These are phyloP conservation scores for Torrubiellomyces zombiae DNA, from an alignment of 2,329 filamentous ascomycete species.

Conservation along the genomic window DNA sequence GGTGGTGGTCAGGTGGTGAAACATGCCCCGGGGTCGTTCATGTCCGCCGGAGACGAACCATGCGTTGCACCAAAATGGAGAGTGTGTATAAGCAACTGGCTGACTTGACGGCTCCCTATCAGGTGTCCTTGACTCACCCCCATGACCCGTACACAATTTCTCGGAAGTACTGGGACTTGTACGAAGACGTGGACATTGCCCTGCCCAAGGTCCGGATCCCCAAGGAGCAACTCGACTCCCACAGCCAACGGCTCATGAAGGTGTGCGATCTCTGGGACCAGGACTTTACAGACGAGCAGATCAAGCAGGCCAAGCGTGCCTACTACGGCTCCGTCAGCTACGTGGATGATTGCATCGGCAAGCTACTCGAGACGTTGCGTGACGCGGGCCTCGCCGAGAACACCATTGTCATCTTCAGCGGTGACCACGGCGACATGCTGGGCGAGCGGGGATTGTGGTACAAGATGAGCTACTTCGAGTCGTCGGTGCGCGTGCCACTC, in stretches of 20 bases:
- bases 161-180: slow-evolving; percentile 82
- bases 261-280: slow-evolving; percentile 78
- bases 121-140: slow-evolving; percentile 80
- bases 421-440: slow-evolving; percentile 92
- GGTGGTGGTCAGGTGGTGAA: neutral
- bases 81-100: too few relatives aligned
- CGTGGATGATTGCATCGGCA: slow-evolving; percentile 82
- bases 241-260: slow-evolving; percentile 73
- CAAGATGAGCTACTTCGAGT: slow-evolving; percentile 96
- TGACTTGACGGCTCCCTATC: slow-evolving; percentile 1
- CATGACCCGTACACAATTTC: slow-evolving; percentile 94
- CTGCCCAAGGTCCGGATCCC: slow-evolving; percentile 64
- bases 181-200: slow-evolving; percentile 76
- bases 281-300: slow-evolving; percentile 69
- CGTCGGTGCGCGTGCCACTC: slow-evolving; percentile 75
- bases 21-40: too few relatives aligned
- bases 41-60: too few relatives aligned
- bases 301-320: slow-evolving; percentile 68
- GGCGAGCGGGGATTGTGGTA: slow-evolving; percentile 88
- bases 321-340: slow-evolving; percentile 92
- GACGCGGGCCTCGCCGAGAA: slow-evolving; percentile 66
- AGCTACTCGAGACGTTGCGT: slow-evolving; percentile 60
- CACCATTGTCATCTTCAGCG: slow-evolving; percentile 83
- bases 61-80: too few relatives aligned
- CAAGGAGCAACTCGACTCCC: slow-evolving; percentile 67